A percentile compares a stretch with the other conserved stretches of the same genome.
phyloP scores from a whole-genome alignment of 2,329 filamentous ascomycete genomes.

The Thelonectria olida region DNA sequence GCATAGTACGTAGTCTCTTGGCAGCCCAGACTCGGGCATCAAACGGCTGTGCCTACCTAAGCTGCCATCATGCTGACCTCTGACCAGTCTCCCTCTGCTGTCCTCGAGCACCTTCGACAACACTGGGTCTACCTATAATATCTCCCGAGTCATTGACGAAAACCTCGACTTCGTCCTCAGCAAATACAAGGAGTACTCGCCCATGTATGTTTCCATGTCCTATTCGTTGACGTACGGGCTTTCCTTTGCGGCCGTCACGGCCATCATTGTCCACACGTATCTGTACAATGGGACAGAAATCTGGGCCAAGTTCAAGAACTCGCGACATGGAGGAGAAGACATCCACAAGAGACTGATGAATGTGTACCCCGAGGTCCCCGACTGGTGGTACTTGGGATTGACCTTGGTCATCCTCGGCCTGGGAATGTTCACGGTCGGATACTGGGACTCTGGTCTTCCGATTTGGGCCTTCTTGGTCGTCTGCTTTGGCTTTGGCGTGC shows the following conservation, averaged over 20 bases:
- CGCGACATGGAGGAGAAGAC: slow-evolving; percentile 15
- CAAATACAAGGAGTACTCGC: slow-evolving; percentile 18
- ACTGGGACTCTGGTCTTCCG: slow-evolving; percentile 18
- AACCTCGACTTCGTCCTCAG: slow-evolving; percentile 14
- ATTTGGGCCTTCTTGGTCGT: slow-evolving; percentile 19
- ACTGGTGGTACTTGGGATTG: slow-evolving; percentile 18
- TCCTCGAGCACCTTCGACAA: slow-evolving; percentile 20
- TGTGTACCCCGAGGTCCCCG: slow-evolving; percentile 15
- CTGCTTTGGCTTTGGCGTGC: slow-evolving; percentile 13
- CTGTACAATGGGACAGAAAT: slow-evolving; percentile 18
- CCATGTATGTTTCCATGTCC: slow-evolving; percentile 21
- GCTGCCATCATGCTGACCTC: neutral
- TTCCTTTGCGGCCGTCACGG: slow-evolving; percentile 15
- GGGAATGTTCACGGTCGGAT: slow-evolving; percentile 20
- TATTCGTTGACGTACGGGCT: slow-evolving; percentile 17
- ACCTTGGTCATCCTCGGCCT: slow-evolving; percentile 6
- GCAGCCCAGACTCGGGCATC: too few species aligned
- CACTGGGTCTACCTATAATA: slow-evolving; percentile 9
- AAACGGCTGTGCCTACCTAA: neutral
- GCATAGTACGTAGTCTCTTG: slow-evolving; percentile 7
- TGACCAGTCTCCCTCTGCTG: slow-evolving; percentile 9
- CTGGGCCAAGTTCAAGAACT: slow-evolving; percentile 20
- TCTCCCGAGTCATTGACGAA: slow-evolving; percentile 8
- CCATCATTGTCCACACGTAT: slow-evolving; percentile 18
- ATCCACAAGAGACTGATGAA: slow-evolving; percentile 21